Base-by-base conservation (phyloP, 2,329 filamentous ascomycete genomes). In the Fusarium armeniacum region DNA sequence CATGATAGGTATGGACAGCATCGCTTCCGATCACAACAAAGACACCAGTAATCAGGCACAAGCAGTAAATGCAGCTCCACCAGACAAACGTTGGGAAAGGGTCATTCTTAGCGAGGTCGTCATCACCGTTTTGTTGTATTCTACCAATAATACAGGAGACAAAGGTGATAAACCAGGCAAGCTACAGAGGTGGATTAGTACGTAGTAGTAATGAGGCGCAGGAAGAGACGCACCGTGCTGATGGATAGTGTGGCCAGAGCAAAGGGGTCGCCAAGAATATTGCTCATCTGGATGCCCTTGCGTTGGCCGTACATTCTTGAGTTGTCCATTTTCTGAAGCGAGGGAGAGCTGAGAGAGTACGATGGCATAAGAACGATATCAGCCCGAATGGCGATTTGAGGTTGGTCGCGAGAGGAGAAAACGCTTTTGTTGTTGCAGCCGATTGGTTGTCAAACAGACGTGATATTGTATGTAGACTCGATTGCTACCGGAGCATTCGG, bases 251-350 rank as follows among this genome's bases (percentile, higher is more conserved):
- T 98, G 58, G 94, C 94, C 65, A 99, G 87, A 64, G 95, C 94
- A 81, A 99, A 98, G 8, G 96, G 96, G 82, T 99, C 95, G 75
- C 96, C 96, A 66, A 98, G 86, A 75, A 99, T 94, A 82, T 98
- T 97, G 78, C 92, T 92, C 80, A 94, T 81, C 80, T 88, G 91
- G 81, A 97, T 90, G 76, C 86, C 84, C 78, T 85, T 82, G 77
- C 86, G 84, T 77, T 85, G 80, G 72, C 83, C 83, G 77, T 89
- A 87, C 72, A 75, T 83, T 78, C 88, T 85, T 72, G 87, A 87
- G 79, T 89, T 85, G 85, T 94, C 91, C 91, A 93, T 93, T 90
- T 93, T 94, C 82, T 84, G 85, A 77, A 93, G 83, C 73, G 92
- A 94, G 76, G 91, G 91, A 76, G 91, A 92, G 78, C 87, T 84